Evolutionary conservation across 805 yeast genomes (phyloP), one percentile per base, ranked within the genome.

Genomic region (Metschnikowia cubensis): DNA sequence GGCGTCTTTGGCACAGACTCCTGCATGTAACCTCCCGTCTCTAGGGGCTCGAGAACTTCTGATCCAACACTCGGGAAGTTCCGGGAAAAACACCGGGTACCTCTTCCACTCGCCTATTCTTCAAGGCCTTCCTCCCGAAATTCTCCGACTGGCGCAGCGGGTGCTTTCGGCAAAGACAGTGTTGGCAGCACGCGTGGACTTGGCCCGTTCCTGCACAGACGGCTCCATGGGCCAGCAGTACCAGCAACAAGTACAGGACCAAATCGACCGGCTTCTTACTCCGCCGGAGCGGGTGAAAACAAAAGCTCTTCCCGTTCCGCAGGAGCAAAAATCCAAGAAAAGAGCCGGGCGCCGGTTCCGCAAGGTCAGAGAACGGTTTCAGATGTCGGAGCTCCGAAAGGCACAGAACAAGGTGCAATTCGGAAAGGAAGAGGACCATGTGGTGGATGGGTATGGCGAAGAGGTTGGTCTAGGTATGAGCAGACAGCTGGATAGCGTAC

Each of bases 361-460:
- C 45, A 90, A 89, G 66, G 78, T 82, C 71, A 89, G 88, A 65
- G 87, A 89, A 62, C 83, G 87, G 61, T 84, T 85, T 67, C 84
- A 84, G 59, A 77, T 87, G 76, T 85, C 96, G 0, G 96, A 90
- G 48, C 64, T 87, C 40, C 83, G 90, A 34, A 85, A 82, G 56
- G 86, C 96, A 2, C 96, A 89, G 60, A 90, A 92, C 63, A 80
- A 87, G 60, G 77, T 91, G 81, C 85, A 77, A 38, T 91, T 92
- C 69, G 97, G 96, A 6, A 78, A 83, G 58, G 74, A 76, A 54
- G 96, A 89, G 61, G 81, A 76, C 18, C 76, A 84, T 1, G 70
- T 75, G 2, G 70, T 72, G 53, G 90, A 86, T 53, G 74, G 82
- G 0, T 85, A 73, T 62, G 96, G 95, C 10, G 90, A 88, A 47